Evolutionary conservation across 2,329 filamentous ascomycete genomes (phyloP).

Genomic region (Dactylellina drechsleri): DNA sequence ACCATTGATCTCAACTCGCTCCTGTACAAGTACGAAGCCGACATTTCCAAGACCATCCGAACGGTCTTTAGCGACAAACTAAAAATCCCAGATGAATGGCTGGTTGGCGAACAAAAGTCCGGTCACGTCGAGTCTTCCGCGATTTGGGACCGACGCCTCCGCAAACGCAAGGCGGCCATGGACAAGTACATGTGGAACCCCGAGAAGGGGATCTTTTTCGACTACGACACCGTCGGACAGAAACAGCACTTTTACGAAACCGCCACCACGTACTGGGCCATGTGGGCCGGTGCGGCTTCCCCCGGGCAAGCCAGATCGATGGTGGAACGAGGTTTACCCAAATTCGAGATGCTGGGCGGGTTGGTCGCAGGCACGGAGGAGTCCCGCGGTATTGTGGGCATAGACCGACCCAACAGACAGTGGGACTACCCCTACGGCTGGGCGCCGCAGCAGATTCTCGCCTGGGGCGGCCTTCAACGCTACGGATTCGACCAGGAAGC

Average conservation of each 20-base stretch:
- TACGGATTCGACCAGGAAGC: slow-evolving; percentile 93
- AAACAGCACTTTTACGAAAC: slow-evolving; percentile 86
- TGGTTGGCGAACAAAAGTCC: slow-evolving; percentile 71
- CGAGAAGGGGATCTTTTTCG: slow-evolving; percentile 93
- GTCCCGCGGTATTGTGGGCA: slow-evolving; percentile 80
- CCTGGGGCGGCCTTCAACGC: slow-evolving; percentile 89
- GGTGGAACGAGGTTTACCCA: slow-evolving; percentile 82
- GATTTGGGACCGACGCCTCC: slow-evolving; percentile 88
- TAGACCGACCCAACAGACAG: slow-evolving; percentile 90
- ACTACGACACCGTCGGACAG: slow-evolving; percentile 88
- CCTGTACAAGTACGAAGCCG: slow-evolving; percentile 95
- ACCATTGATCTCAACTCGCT: slow-evolving; percentile 95
- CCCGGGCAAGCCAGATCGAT: slow-evolving; percentile 86
- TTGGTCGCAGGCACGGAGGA: slow-evolving; percentile 88
- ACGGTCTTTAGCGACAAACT: slow-evolving; percentile 84
- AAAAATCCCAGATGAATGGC: slow-evolving; percentile 83
- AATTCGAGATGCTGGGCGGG: slow-evolving; percentile 87
- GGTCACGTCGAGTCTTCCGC: slow-evolving; percentile 82
- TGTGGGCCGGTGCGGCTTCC: slow-evolving; percentile 91
- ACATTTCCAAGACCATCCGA: slow-evolving; percentile 88
- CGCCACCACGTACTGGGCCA: slow-evolving; percentile 94
- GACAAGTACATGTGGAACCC: slow-evolving; percentile 96
- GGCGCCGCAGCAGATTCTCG: slow-evolving; percentile 98
- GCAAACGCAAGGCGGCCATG: slow-evolving; percentile 82
- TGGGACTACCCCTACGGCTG: slow-evolving; percentile 99